Evolutionary conservation across 2,329 filamentous ascomycete species (phyloP), one percentile per base, ranked within the genome.

Genomic region (Phyllosticta citrichinensis): DNA sequence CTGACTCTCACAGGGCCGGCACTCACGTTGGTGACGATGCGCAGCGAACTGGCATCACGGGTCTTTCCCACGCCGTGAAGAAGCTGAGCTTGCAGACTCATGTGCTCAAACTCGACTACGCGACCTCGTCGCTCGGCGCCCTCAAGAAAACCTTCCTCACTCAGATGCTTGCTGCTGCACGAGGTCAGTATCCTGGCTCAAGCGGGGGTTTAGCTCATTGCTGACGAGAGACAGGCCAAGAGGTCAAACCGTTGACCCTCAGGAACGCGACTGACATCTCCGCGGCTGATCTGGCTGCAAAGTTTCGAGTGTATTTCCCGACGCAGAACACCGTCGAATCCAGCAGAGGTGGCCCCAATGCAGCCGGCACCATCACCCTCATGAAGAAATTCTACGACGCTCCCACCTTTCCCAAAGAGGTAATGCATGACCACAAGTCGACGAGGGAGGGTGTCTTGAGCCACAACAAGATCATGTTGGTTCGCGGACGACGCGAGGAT

Each of bases 361-460:
- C 72, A 51, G 94, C 84, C 22, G 93, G 93, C 9, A 96, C 92
- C 0, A 91, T 97, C 62, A 96, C 88, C 68, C 81, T 94, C 62
- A 82, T 87, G 63, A 76, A 81, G 9, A 85, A 83, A 63, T 91
- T 86, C 85, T 97, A 87, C 81, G 78, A 86, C 52, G 76, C 81
- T 0, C 64, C 79, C 2, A 82, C 77, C 0, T 97, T 97, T 67
- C 93, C 93, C 3, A 81, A 79, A 52, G 74, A 83, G 51, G 77
- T 89, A 30, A 77, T 97, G 67, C 83, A 86, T 57, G 90, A 97
- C 70, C 91, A 87, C 70, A 77, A 85, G 64, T 95, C 88, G 64
- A 81, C 78, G 24, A 80, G 92, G 40, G 66, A 75, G 2, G 89
- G 90, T 0, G 71, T 97, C 22, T 77, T 99, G 64, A 89, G 95